phyloP scores from a whole-genome alignment of 768 basidiomycete species.

The Pisolithus microcarpus region DNA sequence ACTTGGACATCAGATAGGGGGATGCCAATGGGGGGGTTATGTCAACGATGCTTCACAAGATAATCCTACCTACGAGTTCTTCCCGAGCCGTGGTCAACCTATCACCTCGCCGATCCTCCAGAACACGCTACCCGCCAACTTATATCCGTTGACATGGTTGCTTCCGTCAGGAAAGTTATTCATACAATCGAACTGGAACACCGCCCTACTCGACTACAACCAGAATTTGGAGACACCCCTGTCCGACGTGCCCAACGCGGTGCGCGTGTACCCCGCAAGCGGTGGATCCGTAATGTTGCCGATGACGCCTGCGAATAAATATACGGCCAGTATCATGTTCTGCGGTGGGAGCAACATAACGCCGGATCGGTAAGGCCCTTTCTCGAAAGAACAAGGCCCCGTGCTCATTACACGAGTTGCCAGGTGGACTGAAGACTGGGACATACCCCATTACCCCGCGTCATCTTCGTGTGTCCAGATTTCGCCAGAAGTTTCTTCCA shows the following conservation, averaged over 20 bases:
- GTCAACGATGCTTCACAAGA: constrained; percentile 63
- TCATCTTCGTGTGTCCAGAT: constrained; percentile 74
- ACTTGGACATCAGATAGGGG: constrained; percentile 41
- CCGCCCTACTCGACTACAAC: constrained; percentile 59
- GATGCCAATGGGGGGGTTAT: constrained; percentile 59
- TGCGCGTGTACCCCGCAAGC: constrained; percentile 73
- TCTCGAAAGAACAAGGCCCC: constrained; percentile 1
- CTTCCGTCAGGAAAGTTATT: constrained; percentile 60
- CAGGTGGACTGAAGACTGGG: constrained; percentile 49
- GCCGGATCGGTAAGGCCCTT: constrained; percentile 35
- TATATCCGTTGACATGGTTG: constrained; percentile 71
- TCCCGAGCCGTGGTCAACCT: constrained; percentile 53
- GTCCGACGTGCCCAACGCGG: constrained; percentile 61
- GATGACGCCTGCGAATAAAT: constrained; percentile 76
- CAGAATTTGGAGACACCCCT: constrained; percentile 51
- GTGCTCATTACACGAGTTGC: constrained; percentile 8
- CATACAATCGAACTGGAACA: constrained; percentile 59
- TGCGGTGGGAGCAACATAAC: constrained; percentile 73
- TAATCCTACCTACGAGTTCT: constrained; percentile 81
- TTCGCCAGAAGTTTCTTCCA: constrained; percentile 56
- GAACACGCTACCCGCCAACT: constrained; percentile 66
- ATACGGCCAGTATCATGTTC: constrained; percentile 75
- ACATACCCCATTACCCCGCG: constrained; percentile 47
- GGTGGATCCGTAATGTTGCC: constrained; percentile 75
- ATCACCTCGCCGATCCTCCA: constrained; percentile 55